Percentiles rank a stretch among this genome's conserved stretches.
Evolutionary conservation across 2,329 filamentous ascomycete species (phyloP).

Genomic region (Dactylellina sp.): DNA sequence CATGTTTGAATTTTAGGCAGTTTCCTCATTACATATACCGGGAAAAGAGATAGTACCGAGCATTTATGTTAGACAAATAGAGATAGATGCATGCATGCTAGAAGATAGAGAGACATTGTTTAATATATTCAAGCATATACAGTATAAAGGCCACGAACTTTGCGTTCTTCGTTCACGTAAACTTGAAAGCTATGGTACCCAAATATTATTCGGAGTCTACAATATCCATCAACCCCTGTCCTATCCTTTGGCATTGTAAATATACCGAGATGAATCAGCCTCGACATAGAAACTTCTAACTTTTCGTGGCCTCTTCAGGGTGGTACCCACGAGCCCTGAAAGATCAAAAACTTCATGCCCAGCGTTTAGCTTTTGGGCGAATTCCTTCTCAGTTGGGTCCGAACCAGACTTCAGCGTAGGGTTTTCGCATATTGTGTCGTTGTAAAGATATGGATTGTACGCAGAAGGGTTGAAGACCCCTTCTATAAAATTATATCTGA

Average conservation of each 20-base stretch:
- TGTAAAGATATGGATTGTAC: constrained; percentile 35
- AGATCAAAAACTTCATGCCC: constrained; percentile 30
- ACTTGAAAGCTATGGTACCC: neutral
- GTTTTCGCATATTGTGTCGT: constrained; percentile 36
- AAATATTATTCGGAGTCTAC: neutral
- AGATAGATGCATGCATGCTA: too few species aligned
- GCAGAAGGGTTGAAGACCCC: constrained; percentile 26
- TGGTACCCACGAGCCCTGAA: constrained; percentile 24
- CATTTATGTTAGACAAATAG: too few species aligned
- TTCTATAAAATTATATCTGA: constrained; percentile 41
- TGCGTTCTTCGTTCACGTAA: neutral
- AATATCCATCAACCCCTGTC: constrained; percentile 29
- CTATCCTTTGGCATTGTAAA: constrained; percentile 6
- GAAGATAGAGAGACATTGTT: too few species aligned
- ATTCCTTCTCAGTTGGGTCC: neutral
- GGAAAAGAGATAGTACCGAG: too few species aligned
- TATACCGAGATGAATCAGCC: constrained; percentile 20
- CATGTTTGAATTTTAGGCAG: constrained; percentile 41
- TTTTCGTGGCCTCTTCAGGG: constrained; percentile 24
- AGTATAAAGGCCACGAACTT: too few species aligned
- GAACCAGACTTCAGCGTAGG: constrained; percentile 7
- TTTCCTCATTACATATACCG: too few species aligned
- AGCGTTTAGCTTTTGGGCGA: constrained; percentile 13
- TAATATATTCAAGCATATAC: too few species aligned
- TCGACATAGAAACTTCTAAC: constrained; percentile 47